Evolutionary conservation across 1,284 basidiomycete genomes (phyloP), one percentile per base, ranked within the genome.

Genomic region (Clitocybe nebularis): DNA sequence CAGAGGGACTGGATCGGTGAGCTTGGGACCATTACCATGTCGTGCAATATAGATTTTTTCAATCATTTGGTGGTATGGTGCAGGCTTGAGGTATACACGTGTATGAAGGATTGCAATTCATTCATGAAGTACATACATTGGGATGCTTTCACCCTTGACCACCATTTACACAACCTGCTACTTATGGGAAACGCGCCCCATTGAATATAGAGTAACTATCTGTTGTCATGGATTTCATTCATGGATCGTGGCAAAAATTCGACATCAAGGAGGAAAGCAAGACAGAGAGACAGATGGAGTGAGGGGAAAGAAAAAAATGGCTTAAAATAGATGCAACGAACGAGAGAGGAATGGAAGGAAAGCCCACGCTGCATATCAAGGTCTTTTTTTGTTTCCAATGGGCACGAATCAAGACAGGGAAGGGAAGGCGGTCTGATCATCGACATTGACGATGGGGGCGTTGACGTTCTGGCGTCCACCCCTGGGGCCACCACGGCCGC

Each of bases 341-440:
- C 32, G 44, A 43, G 29, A 8, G 20, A 16, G 34, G 8, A 19
- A 36, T 16, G 17, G 20, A 36, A n/a, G n/a, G n/a, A n/a, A n/a
- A n/a, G n/a, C n/a, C n/a, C n/a, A n/a, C n/a, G n/a, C n/a, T 22
- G n/a, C 35, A n/a, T 36, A 19, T 36, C 9, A 11, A 6, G 13
- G 3, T 14, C 19, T 32, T 16, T 13, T 32, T 17, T 5, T 13
- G 11, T 32, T 30, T 30, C 5, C 5, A 4, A 5, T 30, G 5
- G 16, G 13, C 36, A 29, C 39, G 37, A 25, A 28, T 70, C 60
- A 87, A 58, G 82, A 74, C 52, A 92, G 75, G 51, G 89, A 87
- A 40, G 90, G 89, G 81, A 93, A 93, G 45, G 87, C 89, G 23
- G 69, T 71, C 65, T 88, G 74, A 66, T 93, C 89, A 57, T 80